Evolutionary conservation across 129 eudicot species (phyloP), one percentile per base, ranked within the genome.

Genomic region (Tagetes patula): DNA sequence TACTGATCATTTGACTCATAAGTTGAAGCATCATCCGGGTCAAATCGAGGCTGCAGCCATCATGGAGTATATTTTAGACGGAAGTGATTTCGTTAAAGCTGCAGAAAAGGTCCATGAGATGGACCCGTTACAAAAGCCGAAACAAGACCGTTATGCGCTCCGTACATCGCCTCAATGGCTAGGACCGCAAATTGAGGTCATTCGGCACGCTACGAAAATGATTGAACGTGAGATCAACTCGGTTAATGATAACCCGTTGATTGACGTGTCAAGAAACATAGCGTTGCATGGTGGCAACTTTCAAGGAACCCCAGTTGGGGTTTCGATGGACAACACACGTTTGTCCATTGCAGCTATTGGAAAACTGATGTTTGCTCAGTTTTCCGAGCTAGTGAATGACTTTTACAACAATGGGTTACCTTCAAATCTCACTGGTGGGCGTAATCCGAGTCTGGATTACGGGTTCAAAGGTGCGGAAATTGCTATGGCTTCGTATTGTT

Each of bases 241-340:
- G 0, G 89, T 85, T 1, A 85, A 85, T 42, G 89, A 85, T 13
- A 85, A 85, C 74, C 90, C 90, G 5, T 73, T 85, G 65, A 85
- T 85, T 42, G 90, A 85, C 43, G 90, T 85, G 33, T 85, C 90
- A 0, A 69, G 87, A 32, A 85, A 82, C 80, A 85, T 81, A 53
- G 89, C 89, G 5, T 31, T 85, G 32, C 89, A 85, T 1, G 89
- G 89, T 50, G 90, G 90, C 0, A 85, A 85, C 75, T 85, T 85
- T 70, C 90, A 85, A 72, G 90, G 90, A 13, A 85, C 90, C 52
- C 90, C 90, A 2, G 82, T 85, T 38, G 90, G 90, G 47, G 90
- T 85, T 2, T 85, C 90, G 0, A 85, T 85, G 90, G 90, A 85
- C 54, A 85, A 85, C 71, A 85, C 90, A 0, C 87, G 90, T 31